Conservation (phyloP, 2,329 filamentous ascomycete species). For the Trichoderma sp. region DNA sequence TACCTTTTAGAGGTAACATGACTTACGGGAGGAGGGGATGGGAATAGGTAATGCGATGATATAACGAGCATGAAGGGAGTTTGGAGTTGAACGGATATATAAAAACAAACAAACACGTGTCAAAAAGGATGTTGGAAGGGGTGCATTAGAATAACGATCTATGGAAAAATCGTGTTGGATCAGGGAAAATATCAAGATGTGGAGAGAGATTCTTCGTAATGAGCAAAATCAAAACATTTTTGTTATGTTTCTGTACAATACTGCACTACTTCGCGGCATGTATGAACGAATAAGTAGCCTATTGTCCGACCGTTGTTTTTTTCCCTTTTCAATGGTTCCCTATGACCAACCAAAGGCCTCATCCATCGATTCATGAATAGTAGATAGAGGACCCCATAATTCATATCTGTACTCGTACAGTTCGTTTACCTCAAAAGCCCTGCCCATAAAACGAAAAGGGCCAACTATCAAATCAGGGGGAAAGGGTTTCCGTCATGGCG, state of each 20-base stretch:
- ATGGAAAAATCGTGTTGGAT: not conserved
- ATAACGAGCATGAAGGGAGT: constrained; percentile 18
- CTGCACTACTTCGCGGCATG: constrained; percentile 14
- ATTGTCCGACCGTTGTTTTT: not conserved
- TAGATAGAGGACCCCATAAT: not conserved
- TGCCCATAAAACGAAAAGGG: not conserved
- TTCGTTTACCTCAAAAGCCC: not conserved
- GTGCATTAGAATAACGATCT: not conserved
- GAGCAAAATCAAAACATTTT: constrained; percentile 18
- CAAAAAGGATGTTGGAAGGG: not conserved
- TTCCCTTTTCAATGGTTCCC: not conserved
- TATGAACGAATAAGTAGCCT: constrained; percentile 10
- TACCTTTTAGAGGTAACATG: not conserved
- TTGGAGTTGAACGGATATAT: constrained; percentile 20
- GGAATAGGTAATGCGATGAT: not conserved
- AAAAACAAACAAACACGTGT: constrained; percentile 47
- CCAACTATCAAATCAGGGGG: not conserved
- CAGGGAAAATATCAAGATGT: not conserved
- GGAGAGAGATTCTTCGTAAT: not conserved
- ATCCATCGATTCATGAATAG: not conserved
- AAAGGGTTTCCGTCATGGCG: not conserved
- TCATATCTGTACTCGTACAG: constrained; percentile 14
- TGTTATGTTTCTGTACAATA: constrained; percentile 17
- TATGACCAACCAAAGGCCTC: not conserved
- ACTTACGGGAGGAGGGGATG: not conserved